A percentile compares a stretch with the other conserved stretches of the same genome.
phyloP scores from a whole-genome alignment of 192 early-diverging fungal genomes.

The Gigaspora rosea region DNA sequence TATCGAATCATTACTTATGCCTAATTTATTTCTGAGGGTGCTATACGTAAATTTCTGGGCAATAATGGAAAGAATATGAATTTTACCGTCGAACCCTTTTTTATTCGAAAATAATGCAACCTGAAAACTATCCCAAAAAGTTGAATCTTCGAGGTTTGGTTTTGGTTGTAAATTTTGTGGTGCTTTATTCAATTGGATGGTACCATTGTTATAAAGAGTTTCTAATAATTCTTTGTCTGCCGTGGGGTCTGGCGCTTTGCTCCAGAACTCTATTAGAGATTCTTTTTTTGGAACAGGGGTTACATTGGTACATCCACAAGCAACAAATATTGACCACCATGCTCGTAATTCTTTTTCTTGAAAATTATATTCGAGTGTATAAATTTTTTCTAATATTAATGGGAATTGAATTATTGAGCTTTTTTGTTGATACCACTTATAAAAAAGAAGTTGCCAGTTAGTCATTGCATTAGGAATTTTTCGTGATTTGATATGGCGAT shows the following conservation, averaged over 20 bases:
- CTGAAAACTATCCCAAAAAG: background rate
- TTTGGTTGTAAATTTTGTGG: background rate
- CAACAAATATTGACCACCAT: background rate
- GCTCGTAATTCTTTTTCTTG: slow-evolving; percentile 12
- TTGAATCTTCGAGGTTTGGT: background rate
- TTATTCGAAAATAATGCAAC: background rate
- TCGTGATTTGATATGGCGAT: background rate
- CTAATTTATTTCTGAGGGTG: background rate
- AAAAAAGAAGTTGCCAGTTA: background rate
- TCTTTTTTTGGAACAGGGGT: background rate
- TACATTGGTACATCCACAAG: background rate
- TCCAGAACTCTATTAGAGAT: background rate
- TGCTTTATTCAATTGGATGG: too few relatives aligned
- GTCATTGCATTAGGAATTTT: background rate
- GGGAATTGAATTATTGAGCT: background rate
- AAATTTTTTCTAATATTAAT: background rate
- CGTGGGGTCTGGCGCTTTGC: background rate
- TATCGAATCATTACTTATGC: background rate
- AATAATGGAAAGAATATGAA: background rate
- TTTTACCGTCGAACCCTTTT: background rate
- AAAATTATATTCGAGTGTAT: background rate
- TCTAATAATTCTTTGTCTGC: too few relatives aligned
- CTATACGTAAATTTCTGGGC: background rate
- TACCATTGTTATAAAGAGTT: too few relatives aligned
- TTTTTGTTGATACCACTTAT: background rate